Evolutionary conservation across 768 basidiomycete genomes (phyloP).

Genomic region (Collybia mongolica): DNA sequence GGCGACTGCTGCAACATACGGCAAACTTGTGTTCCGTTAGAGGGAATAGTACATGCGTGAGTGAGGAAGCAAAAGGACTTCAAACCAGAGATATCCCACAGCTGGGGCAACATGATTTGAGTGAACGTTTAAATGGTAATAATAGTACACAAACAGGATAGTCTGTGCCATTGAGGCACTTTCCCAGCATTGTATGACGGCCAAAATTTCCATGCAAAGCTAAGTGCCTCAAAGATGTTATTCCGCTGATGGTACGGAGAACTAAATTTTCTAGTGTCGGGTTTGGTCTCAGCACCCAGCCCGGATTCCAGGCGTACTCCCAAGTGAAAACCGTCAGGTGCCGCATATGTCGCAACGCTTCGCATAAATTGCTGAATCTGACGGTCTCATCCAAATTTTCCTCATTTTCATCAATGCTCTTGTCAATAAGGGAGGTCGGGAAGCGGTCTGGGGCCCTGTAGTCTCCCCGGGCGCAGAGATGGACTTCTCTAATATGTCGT

Average conservation of each 20-base stretch:
- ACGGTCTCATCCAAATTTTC: slow-evolving; percentile 28
- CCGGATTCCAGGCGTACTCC: slow-evolving; percentile 24
- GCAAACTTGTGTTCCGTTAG: slow-evolving; percentile 19
- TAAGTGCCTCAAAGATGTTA: slow-evolving; percentile 30
- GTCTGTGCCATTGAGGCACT: slow-evolving; percentile 25
- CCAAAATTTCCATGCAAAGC: slow-evolving; percentile 38
- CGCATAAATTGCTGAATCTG: slow-evolving; percentile 36
- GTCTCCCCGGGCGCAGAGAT: slow-evolving; percentile 39
- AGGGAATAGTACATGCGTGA: slow-evolving; percentile 24
- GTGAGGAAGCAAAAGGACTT: slow-evolving; percentile 25
- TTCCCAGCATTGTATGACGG: slow-evolving; percentile 27
- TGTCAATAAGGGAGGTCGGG: slow-evolving; percentile 36
- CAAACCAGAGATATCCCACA: slow-evolving; percentile 27
- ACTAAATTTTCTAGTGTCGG: slow-evolving; percentile 38
- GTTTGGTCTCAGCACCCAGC: slow-evolving; percentile 27
- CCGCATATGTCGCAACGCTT: slow-evolving; percentile 40
- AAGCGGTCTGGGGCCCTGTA: slow-evolving; percentile 37
- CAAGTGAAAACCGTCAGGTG: slow-evolving; percentile 42
- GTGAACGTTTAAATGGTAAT: neutral
- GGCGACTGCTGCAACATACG: slow-evolving; percentile 26
- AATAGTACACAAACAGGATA: slow-evolving; percentile 30
- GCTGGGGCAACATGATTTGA: slow-evolving; percentile 13
- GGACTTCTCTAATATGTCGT: slow-evolving; percentile 44
- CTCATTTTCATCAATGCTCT: slow-evolving; percentile 16
- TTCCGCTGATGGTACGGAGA: slow-evolving; percentile 27